Evolutionary conservation across 192 early-diverging fungal species (phyloP).

Genomic region (Rhizophagus clarus): DNA sequence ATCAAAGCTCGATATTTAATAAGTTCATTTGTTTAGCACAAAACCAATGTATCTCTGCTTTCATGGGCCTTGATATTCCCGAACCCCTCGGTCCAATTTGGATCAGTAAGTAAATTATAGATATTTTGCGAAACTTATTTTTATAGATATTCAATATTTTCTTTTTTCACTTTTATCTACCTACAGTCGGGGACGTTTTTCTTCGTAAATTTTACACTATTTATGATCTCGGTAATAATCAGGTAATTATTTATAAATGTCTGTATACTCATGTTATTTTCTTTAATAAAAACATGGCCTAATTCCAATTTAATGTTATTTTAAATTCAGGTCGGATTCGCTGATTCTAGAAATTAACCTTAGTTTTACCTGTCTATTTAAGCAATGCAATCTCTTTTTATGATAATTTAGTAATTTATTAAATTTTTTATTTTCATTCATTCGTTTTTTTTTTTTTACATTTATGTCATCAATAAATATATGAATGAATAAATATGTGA

Average conservation of each 20-base stretch:
- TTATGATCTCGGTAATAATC: slow-evolving; percentile 70
- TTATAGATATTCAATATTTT: background rate
- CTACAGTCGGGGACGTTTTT: slow-evolving; percentile 74
- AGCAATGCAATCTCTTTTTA: too few relatives aligned
- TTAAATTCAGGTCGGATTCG: slow-evolving; percentile 12
- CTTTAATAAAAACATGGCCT: slow-evolving; percentile 16
- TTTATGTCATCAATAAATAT: too few relatives aligned
- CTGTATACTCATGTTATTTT: slow-evolving; percentile 32
- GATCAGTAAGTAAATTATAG: slow-evolving; percentile 53
- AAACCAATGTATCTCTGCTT: slow-evolving; percentile 73
- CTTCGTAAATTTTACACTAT: slow-evolving; percentile 80
- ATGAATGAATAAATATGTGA: too few relatives aligned
- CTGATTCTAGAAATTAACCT: background rate
- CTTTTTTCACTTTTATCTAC: slow-evolving; percentile 16
- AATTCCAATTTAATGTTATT: background rate
- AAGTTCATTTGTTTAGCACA: slow-evolving; percentile 58
- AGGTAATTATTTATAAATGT: slow-evolving; percentile 60
- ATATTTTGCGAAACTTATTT: background rate
- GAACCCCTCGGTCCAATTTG: slow-evolving; percentile 75
- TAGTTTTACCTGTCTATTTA: too few relatives aligned
- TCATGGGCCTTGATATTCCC: slow-evolving; percentile 94
- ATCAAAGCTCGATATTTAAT: slow-evolving; percentile 21
- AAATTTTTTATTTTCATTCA: too few relatives aligned
- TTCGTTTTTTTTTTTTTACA: too few relatives aligned
- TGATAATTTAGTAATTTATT: too few relatives aligned